A percentile compares a stretch with the other conserved stretches of the same genome.
Conservation (phyloP, 495 filamentous ascomycete genomes). For the Cenococcum geophilum region DNA sequence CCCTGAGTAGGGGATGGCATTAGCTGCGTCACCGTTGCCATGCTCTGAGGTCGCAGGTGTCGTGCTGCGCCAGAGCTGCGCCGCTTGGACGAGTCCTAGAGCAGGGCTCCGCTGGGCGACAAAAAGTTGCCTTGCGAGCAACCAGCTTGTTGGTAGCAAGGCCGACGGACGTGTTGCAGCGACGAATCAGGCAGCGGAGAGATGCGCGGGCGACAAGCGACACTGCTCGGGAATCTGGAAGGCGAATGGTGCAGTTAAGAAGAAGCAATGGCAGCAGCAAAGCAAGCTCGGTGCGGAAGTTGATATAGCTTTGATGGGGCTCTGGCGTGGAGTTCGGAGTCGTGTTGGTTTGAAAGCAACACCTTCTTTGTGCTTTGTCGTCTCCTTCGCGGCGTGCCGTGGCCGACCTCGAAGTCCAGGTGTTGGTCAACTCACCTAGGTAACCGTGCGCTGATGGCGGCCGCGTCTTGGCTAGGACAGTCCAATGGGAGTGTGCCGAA, state of each 20-base stretch:
- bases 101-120: conserved; percentile 3
- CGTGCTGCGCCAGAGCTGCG: conserved; percentile 14
- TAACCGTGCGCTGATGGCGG: conserved; percentile 1
- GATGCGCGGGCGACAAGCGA: not conserved
- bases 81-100: conserved; percentile 1
- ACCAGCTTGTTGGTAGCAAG: conserved; percentile 8
- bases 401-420: not conserved
- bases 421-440: not conserved
- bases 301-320: not conserved
- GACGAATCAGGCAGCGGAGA: not conserved
- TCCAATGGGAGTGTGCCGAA: not conserved
- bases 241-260: not conserved
- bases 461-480: not conserved
- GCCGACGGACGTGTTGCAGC: not conserved
- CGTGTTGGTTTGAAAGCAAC: not conserved
- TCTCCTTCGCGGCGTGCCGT: no score
- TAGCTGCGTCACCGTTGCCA: conserved; percentile 33
- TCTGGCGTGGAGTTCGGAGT: not conserved
- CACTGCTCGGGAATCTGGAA: not conserved
- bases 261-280: not conserved
- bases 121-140: conserved; percentile 1
- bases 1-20: conserved; percentile 39
- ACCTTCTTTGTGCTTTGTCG: not conserved
- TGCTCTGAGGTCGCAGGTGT: conserved; percentile 3
- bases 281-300: not conserved